Conservation (phyloP, 345 rosid species). For the Murraya paniculata region DNA sequence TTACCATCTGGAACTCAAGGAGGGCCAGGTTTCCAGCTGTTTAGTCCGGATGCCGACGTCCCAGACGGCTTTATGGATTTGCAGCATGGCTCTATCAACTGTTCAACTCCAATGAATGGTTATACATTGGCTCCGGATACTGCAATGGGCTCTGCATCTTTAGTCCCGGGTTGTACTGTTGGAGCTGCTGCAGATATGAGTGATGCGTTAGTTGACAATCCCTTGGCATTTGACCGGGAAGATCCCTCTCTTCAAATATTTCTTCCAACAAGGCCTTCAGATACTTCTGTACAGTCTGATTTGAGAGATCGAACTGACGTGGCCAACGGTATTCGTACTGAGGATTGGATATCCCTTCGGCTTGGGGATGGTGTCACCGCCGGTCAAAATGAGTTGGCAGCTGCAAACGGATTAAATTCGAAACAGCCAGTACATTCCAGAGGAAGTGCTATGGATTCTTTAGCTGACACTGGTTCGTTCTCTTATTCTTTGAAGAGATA, state of each 20-base stretch:
- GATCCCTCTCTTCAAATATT: constrained; percentile 94
- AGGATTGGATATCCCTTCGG: constrained; percentile 93
- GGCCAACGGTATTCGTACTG: constrained; percentile 69
- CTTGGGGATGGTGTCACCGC: constrained; percentile 73
- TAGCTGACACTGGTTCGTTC: constrained; percentile 79
- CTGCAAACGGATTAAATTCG: constrained; percentile 51
- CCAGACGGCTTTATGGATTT: constrained; percentile 60
- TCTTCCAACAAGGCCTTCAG: constrained; percentile 82
- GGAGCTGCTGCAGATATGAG: constrained; percentile 46
- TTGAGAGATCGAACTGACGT: constrained; percentile 60
- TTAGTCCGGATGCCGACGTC: constrained; percentile 54
- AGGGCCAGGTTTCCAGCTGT: constrained; percentile 73
- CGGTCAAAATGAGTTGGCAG: constrained; percentile 42
- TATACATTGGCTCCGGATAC: constrained; percentile 60
- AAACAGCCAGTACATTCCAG: constrained; percentile 52
- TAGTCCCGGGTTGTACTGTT: constrained; percentile 50
- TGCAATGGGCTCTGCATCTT: constrained; percentile 38
- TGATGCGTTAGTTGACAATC: constrained; percentile 80
- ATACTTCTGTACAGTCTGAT: constrained; percentile 55
- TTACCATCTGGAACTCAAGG: constrained; percentile 66
- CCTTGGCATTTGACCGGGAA: constrained; percentile 68
- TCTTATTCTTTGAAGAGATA: constrained; percentile 13
- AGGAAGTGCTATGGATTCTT: constrained; percentile 49
- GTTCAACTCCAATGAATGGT: constrained; percentile 59
- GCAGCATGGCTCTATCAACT: constrained; percentile 50